Evolutionary conservation across 208 protist genomes (phyloP), one percentile per base, ranked within the genome.

Genomic region (Perkinsela sp.): DNA sequence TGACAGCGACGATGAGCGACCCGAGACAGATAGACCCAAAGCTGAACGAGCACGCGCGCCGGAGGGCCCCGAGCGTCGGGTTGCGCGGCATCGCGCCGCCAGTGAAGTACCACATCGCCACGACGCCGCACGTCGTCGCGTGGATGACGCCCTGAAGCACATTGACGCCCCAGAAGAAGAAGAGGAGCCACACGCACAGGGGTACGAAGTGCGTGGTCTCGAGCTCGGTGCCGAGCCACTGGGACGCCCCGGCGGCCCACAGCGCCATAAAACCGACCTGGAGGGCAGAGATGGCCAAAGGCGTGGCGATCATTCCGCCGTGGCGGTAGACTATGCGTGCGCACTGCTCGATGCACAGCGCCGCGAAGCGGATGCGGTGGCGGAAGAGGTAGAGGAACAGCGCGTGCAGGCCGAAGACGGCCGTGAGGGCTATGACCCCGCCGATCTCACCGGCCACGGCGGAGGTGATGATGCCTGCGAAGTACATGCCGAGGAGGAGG

Each of bases 1-100:
- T 70, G 28, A 87, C n/a, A 28, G 88, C 79, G 29, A 85, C 82
- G 28, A 90, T 28, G 28, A 92, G 76, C 31, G 88, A 85, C 66
- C 85, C 88, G 31, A 93, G 80, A 73, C 86, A 92, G 72, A 92
- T 80, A 57, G 81, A 85, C 32, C 88, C 88, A 67, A 93, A 80
- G 73, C 78, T 87, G 67, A 73, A 86, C n/a, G 80, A 87, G 31
- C 71, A 73, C 32, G 85, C 81, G 15, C 86, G 82, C 31, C 70
- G 71, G 29, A 91, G 81, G n/a, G 83, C 81, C 15, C 28, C 67
- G n/a, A 67, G 68, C 15, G 85, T 85, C 0, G 84, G 83, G 32
- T 31, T 71, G 29, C 29, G 32, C 22, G 81, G 82, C 77, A 88
- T 80, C 70, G 76, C 70, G n/a, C 31, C 69, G 6, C 81, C 81